A percentile compares a stretch with the other conserved stretches of the same genome.
Evolutionary conservation across 176 grass and related monocot species (phyloP).

Genomic region (Aegilops speltoides): DNA sequence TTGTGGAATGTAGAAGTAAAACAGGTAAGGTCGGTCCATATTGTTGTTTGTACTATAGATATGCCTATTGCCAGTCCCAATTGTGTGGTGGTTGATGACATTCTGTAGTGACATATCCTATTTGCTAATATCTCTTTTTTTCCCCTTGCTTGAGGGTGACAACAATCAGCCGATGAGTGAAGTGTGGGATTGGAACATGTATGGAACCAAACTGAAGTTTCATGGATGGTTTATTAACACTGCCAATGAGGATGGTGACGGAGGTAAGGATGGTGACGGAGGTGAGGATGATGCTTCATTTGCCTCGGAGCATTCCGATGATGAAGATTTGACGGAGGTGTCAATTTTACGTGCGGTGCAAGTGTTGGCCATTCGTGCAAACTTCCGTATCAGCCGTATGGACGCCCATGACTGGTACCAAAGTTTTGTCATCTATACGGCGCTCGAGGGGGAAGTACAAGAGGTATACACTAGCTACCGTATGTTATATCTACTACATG

Average conservation of each 20-base stretch:
- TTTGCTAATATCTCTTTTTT: background rate
- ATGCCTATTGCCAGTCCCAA: background rate
- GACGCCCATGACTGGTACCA: background rate
- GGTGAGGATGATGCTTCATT: background rate
- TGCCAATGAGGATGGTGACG: background rate
- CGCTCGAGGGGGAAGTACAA: background rate
- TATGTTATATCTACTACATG: background rate
- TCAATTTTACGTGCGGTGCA: background rate
- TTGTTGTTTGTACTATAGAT: background rate
- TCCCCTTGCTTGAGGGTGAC: background rate
- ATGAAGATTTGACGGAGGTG: background rate
- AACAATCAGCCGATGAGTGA: background rate
- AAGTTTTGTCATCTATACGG: background rate
- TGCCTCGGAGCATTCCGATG: background rate
- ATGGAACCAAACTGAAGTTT: background rate
- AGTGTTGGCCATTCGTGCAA: background rate
- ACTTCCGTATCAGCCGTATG: background rate
- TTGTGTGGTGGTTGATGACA: background rate
- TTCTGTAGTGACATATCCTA: background rate
- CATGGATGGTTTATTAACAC: background rate
- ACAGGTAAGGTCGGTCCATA: constrained; percentile 38
- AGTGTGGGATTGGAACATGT: background rate
- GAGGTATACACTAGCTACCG: background rate
- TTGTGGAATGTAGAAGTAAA: constrained; percentile 80
- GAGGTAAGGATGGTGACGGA: background rate